Evolutionary conservation across 768 basidiomycete genomes (phyloP).

Genomic region (Trametopsis cervina): DNA sequence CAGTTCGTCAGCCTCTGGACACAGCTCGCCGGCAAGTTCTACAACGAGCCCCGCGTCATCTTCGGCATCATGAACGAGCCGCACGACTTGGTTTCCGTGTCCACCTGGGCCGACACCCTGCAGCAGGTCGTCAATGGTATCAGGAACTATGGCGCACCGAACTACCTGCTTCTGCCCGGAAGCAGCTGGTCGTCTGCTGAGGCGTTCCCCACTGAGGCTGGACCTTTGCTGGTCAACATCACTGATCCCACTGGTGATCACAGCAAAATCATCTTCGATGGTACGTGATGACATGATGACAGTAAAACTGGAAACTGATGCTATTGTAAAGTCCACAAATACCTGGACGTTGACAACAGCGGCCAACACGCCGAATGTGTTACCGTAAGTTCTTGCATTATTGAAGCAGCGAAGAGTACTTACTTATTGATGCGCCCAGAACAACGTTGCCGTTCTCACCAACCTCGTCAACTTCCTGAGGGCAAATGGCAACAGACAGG

Average conservation of each 20-base stretch:
- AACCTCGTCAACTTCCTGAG: conserved; percentile 37
- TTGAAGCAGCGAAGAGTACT: conserved; percentile 5
- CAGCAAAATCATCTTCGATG: conserved; percentile 36
- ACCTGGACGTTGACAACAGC: conserved; percentile 37
- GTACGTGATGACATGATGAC: conserved; percentile 7
- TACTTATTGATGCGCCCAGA: conserved; percentile 20
- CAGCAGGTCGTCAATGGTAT: conserved; percentile 36
- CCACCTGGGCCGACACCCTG: conserved; percentile 27
- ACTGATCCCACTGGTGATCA: conserved; percentile 33
- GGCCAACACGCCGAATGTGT: conserved; percentile 36
- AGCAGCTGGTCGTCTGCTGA: conserved; percentile 32
- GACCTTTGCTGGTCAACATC: conserved; percentile 31
- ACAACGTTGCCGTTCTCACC: conserved; percentile 37
- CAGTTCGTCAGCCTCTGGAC: conserved; percentile 36
- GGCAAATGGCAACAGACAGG: conserved; percentile 35
- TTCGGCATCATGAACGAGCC: conserved; percentile 39
- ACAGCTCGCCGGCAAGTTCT: conserved; percentile 33
- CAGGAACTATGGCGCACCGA: conserved; percentile 33
- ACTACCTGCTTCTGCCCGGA: conserved; percentile 38
- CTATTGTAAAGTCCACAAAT: conserved; percentile 38
- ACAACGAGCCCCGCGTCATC: conserved; percentile 28
- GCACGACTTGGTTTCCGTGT: conserved; percentile 33
- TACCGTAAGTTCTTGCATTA: conserved; percentile 22
- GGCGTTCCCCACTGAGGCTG: conserved; percentile 31
- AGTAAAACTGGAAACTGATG: no score